A percentile compares a stretch with the other conserved stretches of the same genome.
phyloP scores from a whole-genome alignment of 2,329 filamentous ascomycete species.

The Trichophaea hybrida region DNA sequence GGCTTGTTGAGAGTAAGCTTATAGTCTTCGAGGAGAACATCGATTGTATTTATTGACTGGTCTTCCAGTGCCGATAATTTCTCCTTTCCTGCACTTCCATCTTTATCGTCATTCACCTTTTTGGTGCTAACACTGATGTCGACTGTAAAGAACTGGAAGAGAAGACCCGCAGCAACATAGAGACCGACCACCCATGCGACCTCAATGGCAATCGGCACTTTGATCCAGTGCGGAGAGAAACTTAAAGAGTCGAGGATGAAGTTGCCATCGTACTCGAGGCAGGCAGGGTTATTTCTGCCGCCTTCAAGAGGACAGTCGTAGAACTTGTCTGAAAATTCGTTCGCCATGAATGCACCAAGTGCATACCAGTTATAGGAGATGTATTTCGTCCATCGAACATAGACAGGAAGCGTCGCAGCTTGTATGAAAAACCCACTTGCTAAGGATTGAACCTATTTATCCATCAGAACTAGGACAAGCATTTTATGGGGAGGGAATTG shows the following conservation, averaged over 20 bases:
- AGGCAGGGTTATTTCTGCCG: conserved; percentile 43
- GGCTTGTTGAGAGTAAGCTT: conserved; percentile 50
- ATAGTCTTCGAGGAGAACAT: conserved; percentile 51
- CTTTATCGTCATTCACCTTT: conserved; percentile 43
- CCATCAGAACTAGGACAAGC: not conserved
- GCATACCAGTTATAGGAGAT: conserved; percentile 54
- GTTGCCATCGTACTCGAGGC: conserved; percentile 51
- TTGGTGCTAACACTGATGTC: conserved; percentile 50
- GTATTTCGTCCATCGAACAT: conserved; percentile 66
- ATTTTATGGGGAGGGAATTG: not conserved
- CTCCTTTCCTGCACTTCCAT: conserved; percentile 56
- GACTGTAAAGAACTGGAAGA: conserved; percentile 49
- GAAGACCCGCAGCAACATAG: conserved; percentile 44
- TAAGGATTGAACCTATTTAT: conserved; percentile 36
- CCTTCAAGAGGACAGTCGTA: conserved; percentile 58
- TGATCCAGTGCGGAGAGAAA: conserved; percentile 53
- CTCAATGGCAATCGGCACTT: conserved; percentile 49
- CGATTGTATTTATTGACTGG: conserved; percentile 34
- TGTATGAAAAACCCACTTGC: conserved; percentile 67
- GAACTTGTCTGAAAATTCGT: conserved; percentile 58
- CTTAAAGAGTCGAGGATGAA: conserved; percentile 57
- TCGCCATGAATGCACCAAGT: conserved; percentile 55
- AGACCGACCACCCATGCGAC: conserved; percentile 50
- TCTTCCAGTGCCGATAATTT: conserved; percentile 44
- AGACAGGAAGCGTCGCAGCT: conserved; percentile 56